These are phyloP conservation scores for Rhazya stricta DNA, from an alignment of 257 asterid genomes.

Conservation along the genomic window DNA sequence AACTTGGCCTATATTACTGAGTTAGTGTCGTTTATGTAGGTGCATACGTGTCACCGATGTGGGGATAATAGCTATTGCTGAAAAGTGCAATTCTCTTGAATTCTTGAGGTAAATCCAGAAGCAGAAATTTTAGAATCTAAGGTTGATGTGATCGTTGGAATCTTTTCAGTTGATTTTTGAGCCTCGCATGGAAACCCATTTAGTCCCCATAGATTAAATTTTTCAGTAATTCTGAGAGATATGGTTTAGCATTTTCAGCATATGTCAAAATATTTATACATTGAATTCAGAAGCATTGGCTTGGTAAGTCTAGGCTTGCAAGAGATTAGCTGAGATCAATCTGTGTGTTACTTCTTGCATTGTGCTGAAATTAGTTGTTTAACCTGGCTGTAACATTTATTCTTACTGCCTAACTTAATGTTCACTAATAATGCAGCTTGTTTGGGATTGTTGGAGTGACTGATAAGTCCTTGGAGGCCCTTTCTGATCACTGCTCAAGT, in stretches of 20 bases:
- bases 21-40: slow-evolving; percentile 42
- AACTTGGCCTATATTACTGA: slow-evolving; percentile 1
- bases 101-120: slow-evolving; percentile 52
- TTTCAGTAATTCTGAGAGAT: not conserved
- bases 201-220: not conserved
- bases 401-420: not conserved
- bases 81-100: slow-evolving; percentile 75
- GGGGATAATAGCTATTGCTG: slow-evolving; percentile 72
- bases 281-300: not conserved
- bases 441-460: slow-evolving; percentile 95
- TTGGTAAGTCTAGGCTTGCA: slow-evolving; percentile 7
- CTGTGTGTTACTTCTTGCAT: not conserved
- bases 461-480: slow-evolving; percentile 72
- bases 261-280: not conserved
- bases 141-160: not conserved
- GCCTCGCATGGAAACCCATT: not conserved
- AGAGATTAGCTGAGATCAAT: not conserved
- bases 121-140: not conserved
- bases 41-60: slow-evolving; percentile 67
- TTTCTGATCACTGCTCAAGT: slow-evolving; percentile 51
- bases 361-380: not conserved
- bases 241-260: not conserved
- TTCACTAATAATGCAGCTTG: slow-evolving; percentile 50
- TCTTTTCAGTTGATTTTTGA: not conserved
- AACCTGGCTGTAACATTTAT: slow-evolving; percentile 1